Evolutionary conservation across 2,329 filamentous ascomycete species (phyloP).

Genomic region (Albifimbria verrucaria): DNA sequence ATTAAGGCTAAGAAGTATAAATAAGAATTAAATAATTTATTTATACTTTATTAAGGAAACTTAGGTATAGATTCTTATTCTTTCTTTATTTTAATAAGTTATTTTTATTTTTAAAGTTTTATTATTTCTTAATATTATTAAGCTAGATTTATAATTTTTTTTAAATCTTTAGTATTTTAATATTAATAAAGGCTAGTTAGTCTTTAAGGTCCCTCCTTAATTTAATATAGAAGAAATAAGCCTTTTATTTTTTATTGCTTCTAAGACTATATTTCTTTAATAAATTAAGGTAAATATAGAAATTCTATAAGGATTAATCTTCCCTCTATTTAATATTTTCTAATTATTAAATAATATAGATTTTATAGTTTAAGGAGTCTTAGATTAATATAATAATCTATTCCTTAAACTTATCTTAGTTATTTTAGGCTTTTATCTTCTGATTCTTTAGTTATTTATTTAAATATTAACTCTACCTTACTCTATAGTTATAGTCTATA

Average conservation of each 20-base stretch:
- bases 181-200: background rate
- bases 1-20: background rate
- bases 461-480: conserved; percentile 1
- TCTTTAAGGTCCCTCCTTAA: background rate
- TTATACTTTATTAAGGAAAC: background rate
- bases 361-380: background rate
- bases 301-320: background rate
- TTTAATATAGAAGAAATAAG: background rate
- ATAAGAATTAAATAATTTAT: background rate
- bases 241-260: background rate
- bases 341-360: background rate
- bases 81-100: background rate
- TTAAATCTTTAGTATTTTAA: background rate
- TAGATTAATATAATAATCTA: conserved; percentile 1
- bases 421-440: background rate
- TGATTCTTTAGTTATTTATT: background rate
- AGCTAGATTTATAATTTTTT: background rate
- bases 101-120: background rate
- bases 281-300: background rate
- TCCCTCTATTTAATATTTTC: background rate
- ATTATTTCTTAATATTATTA: background rate
- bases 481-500: background rate
- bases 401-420: background rate
- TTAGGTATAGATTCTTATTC: background rate
- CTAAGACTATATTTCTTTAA: background rate